These are phyloP conservation scores for Striga hermonthica DNA, from an alignment of 305 asterid species.

Conservation along the genomic window DNA sequence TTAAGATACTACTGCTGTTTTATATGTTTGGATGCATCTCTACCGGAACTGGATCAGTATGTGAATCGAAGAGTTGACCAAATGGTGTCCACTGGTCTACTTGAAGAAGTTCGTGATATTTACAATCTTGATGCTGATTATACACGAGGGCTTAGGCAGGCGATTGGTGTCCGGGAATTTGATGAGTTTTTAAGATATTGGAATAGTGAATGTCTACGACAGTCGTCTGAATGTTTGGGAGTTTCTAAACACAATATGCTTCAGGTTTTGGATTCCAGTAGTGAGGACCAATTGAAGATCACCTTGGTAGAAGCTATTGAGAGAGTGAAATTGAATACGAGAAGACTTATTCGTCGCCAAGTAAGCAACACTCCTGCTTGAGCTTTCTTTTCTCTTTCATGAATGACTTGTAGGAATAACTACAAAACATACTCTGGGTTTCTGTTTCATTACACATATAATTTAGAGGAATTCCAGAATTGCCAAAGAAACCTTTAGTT, in stretches of 20 bases:
- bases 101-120: constrained; percentile 66
- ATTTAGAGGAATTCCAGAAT: too few species aligned
- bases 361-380: constrained; percentile 42
- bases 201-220: constrained; percentile 32
- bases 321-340: constrained; percentile 68
- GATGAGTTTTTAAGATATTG: constrained; percentile 53
- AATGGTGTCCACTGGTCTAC: constrained; percentile 73
- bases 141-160: constrained; percentile 84
- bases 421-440: neutral
- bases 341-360: constrained; percentile 90
- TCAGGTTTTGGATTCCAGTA: constrained; percentile 35
- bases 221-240: constrained; percentile 31
- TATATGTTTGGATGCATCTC: constrained; percentile 84
- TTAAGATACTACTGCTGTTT: constrained; percentile 73
- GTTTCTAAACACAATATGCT: constrained; percentile 35
- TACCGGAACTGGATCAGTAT: constrained; percentile 64
- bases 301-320: constrained; percentile 62
- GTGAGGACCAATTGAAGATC: constrained; percentile 36
- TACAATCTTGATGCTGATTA: constrained; percentile 65
- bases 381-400: neutral
- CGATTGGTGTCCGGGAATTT: constrained; percentile 92
- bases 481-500: too few species aligned
- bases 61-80: constrained; percentile 77
- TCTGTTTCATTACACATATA: too few species aligned
- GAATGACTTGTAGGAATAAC: neutral